Conservation (phyloP, 2,329 filamentous ascomycete genomes). For the Alternaria metachromatica region DNA sequence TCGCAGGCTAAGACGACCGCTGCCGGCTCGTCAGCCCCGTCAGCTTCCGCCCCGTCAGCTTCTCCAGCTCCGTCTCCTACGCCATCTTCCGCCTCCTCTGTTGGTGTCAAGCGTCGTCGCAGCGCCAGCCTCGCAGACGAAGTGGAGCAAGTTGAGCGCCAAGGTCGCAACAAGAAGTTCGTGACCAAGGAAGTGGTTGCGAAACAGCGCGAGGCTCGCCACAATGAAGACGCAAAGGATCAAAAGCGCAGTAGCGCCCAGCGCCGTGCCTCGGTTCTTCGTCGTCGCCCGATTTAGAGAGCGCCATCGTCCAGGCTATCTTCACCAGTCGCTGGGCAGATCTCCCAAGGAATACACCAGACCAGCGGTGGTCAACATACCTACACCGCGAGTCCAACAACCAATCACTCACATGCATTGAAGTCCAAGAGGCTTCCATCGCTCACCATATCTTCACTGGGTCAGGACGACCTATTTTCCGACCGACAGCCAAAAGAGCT, state of each 20-base stretch:
- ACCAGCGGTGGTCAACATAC: not conserved
- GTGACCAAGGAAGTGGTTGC: not conserved
- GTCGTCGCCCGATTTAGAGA: not conserved
- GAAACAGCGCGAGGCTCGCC: not conserved
- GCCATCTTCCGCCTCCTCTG: too few relatives aligned
- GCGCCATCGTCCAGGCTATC: too few relatives aligned
- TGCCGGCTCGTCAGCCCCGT: not conserved
- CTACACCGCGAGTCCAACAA: rapidly evolving
- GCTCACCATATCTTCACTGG: rapidly evolving
- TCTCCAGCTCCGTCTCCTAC: not conserved
- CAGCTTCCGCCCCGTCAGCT: not conserved
- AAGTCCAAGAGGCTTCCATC: not conserved
- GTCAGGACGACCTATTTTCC: rapidly evolving
- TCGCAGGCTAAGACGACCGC: not conserved
- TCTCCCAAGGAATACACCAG: not conserved
- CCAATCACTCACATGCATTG: not conserved
- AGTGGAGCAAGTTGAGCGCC: not conserved
- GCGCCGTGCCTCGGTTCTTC: not conserved
- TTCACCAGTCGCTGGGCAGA: too few relatives aligned
- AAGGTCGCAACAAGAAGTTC: not conserved
- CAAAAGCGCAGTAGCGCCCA: not conserved
- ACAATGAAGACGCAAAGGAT: not conserved
- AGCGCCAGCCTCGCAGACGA: not conserved
- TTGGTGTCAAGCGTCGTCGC: not conserved
- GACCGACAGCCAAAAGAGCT: not conserved